A percentile compares a stretch with the other conserved stretches of the same genome.
phyloP scores from a whole-genome alignment of 371 early-diverging fungal species.

The Rhizomucor miehei region DNA sequence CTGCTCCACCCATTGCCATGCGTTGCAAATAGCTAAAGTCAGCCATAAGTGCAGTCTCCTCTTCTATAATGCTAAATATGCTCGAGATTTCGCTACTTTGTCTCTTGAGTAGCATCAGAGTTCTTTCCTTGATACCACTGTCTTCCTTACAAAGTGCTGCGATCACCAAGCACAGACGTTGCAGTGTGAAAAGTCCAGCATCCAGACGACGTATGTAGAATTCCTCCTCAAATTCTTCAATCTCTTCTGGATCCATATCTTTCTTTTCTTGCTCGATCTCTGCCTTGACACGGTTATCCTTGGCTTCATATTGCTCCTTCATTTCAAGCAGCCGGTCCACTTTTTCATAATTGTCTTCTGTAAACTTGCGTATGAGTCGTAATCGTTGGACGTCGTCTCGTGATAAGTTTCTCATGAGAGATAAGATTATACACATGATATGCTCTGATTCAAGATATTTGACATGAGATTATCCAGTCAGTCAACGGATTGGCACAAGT shows the following conservation, averaged over 20 bases:
- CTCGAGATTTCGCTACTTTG: conserved; percentile 23
- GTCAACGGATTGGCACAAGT: not conserved
- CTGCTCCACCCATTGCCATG: conserved; percentile 21
- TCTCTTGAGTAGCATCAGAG: conserved; percentile 23
- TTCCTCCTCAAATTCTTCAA: conserved; percentile 61
- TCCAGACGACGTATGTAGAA: conserved; percentile 63
- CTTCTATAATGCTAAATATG: conserved; percentile 27
- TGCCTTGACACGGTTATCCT: conserved; percentile 51
- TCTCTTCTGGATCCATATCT: conserved; percentile 47
- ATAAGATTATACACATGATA: conserved; percentile 76
- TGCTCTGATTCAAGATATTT: conserved; percentile 54
- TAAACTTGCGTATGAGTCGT: conserved; percentile 83
- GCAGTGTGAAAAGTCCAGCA: conserved; percentile 82
- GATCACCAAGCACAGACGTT: conserved; percentile 67
- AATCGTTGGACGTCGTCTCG: conserved; percentile 59
- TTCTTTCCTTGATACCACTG: conserved; percentile 26
- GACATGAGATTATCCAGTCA: not conserved
- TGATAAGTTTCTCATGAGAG: conserved; percentile 63
- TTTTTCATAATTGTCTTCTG: conserved; percentile 76
- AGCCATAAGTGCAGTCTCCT: conserved; percentile 27
- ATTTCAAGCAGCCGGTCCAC: conserved; percentile 77
- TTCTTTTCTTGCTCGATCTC: conserved; percentile 49
- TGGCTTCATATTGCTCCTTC: conserved; percentile 62
- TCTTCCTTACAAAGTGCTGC: conserved; percentile 62
- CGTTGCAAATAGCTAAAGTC: conserved; percentile 25